Evolutionary conservation across 2,329 filamentous ascomycete genomes (phyloP).

Genomic region (Seiridium cupressi): DNA sequence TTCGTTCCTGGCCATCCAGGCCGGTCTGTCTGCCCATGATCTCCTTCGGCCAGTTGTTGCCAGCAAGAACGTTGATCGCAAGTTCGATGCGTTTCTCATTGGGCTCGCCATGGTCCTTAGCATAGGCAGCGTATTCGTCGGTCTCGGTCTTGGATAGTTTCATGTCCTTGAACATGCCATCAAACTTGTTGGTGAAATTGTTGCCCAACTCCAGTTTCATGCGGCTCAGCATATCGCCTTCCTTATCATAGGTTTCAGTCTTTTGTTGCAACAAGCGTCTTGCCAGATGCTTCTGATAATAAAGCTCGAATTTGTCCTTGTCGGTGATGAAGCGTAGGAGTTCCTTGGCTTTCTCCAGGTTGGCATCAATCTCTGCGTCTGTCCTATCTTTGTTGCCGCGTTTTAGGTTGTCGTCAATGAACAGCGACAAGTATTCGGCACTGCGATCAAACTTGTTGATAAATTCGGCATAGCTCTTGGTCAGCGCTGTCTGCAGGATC

Average conservation of each 20-base stretch:
- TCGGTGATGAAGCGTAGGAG: conserved; percentile 86
- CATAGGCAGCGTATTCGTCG: conserved; percentile 70
- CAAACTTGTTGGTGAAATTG: conserved; percentile 87
- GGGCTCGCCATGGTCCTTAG: conserved; percentile 48
- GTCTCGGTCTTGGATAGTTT: conserved; percentile 82
- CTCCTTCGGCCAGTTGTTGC: conserved; percentile 93
- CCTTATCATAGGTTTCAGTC: conserved; percentile 85
- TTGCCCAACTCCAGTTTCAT: conserved; percentile 98
- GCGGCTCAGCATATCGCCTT: conserved; percentile 91
- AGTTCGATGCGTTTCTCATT: conserved; percentile 70
- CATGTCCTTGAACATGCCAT: conserved; percentile 98
- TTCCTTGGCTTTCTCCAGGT: conserved; percentile 86
- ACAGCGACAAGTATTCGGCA: conserved; percentile 91
- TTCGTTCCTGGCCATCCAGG: conserved; percentile 40
- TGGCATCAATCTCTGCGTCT: conserved; percentile 77
- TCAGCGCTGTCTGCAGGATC: conserved; percentile 76
- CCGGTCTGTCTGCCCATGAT: conserved; percentile 67
- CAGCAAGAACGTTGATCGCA: conserved; percentile 81
- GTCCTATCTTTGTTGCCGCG: conserved; percentile 91
- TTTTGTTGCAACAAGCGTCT: conserved; percentile 84
- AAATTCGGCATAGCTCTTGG: conserved; percentile 85
- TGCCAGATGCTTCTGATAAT: conserved; percentile 96
- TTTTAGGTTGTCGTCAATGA: conserved; percentile 95
- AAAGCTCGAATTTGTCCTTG: conserved; percentile 92
- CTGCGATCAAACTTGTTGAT: conserved; percentile 87